phyloP scores from a whole-genome alignment of 495 filamentous ascomycete species.

The Evansstolkia leycettana region DNA sequence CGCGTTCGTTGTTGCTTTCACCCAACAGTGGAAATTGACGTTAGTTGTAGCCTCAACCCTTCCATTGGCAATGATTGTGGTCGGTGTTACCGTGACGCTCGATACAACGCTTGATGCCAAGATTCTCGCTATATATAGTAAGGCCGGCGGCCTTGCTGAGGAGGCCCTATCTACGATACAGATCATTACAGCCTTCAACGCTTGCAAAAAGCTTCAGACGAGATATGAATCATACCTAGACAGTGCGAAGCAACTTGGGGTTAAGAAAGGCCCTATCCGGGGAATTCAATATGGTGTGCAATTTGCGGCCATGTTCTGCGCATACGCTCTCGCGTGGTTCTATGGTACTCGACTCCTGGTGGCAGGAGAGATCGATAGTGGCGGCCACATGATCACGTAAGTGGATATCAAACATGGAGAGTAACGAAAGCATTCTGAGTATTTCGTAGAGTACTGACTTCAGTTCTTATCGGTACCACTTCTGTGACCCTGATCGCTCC shows the following conservation, averaged over 20 bases:
- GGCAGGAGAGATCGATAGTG: constrained; percentile 19
- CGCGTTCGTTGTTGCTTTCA: constrained; percentile 32
- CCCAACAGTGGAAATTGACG: constrained; percentile 30
- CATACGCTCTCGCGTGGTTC: constrained; percentile 42
- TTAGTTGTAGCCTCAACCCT: constrained; percentile 21
- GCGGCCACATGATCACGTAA: constrained; percentile 37
- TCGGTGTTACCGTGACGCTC: constrained; percentile 3
- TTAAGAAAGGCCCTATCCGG: constrained; percentile 17
- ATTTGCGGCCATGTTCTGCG: too few relatives aligned
- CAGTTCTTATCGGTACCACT: constrained; percentile 20
- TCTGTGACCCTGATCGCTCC: constrained; percentile 17
- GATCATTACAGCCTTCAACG: constrained; percentile 39
- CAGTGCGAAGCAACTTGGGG: constrained; percentile 11
- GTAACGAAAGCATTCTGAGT: constrained; percentile 25
- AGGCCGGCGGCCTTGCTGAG: constrained; percentile 26
- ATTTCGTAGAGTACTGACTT: constrained; percentile 35
- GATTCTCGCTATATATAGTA: constrained; percentile 5
- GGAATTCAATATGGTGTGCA: constrained; percentile 30
- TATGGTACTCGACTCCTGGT: constrained; percentile 23
- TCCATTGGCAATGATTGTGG: constrained; percentile 19
- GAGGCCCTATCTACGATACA: constrained; percentile 29
- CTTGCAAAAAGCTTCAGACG: constrained; percentile 17
- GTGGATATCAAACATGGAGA: constrained; percentile 10
- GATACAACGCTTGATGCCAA: constrained; percentile 9
- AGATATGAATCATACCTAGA: constrained; percentile 18